These are phyloP conservation scores for Fusarium pseudoanthophilum DNA, from an alignment of 2,329 filamentous ascomycete genomes.

Conservation along the genomic window DNA sequence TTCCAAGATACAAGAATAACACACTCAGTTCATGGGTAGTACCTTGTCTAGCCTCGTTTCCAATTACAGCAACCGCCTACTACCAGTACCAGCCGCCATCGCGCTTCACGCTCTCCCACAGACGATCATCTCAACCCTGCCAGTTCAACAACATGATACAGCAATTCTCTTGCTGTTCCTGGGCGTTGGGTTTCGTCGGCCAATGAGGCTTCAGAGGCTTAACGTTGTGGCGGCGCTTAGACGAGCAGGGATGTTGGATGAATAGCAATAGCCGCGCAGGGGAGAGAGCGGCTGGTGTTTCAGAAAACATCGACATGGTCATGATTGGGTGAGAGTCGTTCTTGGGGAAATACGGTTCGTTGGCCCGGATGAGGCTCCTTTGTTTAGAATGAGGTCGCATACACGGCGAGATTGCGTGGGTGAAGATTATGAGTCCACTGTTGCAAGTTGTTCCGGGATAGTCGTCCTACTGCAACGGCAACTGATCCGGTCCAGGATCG, in stretches of 20 bases:
- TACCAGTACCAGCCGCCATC: conserved; percentile 36
- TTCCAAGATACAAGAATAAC: neutral
- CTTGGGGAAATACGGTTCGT: conserved; percentile 21
- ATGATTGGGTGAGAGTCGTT: conserved; percentile 37
- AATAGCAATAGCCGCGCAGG: conserved; percentile 37
- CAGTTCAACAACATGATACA: conserved; percentile 21
- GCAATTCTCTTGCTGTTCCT: conserved; percentile 3
- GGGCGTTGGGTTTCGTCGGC: neutral
- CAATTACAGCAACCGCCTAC: conserved; percentile 43
- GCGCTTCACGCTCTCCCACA: conserved; percentile 25
- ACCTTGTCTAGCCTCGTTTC: conserved; percentile 40
- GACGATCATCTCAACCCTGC: conserved; percentile 6
- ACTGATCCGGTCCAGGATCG: conserved; percentile 13
- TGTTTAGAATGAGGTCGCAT: conserved; percentile 43
- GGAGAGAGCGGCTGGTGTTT: conserved; percentile 29
- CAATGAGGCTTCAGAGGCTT: conserved; percentile 21
- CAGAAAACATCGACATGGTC: conserved; percentile 11
- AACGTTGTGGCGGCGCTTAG: conserved; percentile 32
- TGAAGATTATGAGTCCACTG: conserved; percentile 21
- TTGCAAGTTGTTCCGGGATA: conserved; percentile 21
- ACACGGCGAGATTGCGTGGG: conserved; percentile 44
- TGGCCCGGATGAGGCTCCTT: conserved; percentile 32
- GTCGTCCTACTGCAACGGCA: conserved; percentile 19
- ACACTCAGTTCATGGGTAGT: neutral
- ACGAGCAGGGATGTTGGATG: conserved; percentile 22